These are phyloP conservation scores for Inonotus hispidus DNA, from an alignment of 1,284 basidiomycete genomes.

Conservation along the genomic window DNA sequence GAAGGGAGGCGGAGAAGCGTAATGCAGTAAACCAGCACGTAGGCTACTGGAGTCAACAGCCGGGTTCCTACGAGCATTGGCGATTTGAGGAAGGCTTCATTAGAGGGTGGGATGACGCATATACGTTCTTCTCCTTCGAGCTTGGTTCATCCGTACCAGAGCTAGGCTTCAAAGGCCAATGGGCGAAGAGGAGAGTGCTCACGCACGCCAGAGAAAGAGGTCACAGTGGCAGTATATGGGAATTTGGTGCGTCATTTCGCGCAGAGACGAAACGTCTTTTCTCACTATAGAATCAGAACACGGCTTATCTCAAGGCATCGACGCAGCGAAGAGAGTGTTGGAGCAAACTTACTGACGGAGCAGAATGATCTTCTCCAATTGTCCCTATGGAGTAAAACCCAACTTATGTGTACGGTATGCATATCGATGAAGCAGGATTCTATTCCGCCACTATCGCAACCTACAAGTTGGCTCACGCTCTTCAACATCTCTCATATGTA, in stretches of 20 bases:
- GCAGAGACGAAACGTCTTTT: not conserved
- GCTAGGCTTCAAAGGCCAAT: slow-evolving; percentile 58
- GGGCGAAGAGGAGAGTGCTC: slow-evolving; percentile 44
- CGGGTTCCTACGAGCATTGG: slow-evolving; percentile 56
- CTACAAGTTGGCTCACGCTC: not conserved
- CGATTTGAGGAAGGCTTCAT: slow-evolving; percentile 63
- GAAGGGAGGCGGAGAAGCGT: slow-evolving; percentile 33
- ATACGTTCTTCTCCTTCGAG: slow-evolving; percentile 41
- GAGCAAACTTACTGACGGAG: slow-evolving; percentile 9
- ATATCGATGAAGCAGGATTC: not conserved
- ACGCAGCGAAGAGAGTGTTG: slow-evolving; percentile 23
- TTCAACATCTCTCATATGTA: not conserved
- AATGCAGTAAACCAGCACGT: slow-evolving; percentile 43
- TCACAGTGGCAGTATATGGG: slow-evolving; percentile 46
- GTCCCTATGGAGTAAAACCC: not conserved
- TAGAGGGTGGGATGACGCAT: slow-evolving; percentile 69
- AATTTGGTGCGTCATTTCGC: slow-evolving; percentile 44
- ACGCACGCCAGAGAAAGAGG: slow-evolving; percentile 42
- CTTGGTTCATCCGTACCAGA: slow-evolving; percentile 35
- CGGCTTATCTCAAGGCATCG: slow-evolving; percentile 39
- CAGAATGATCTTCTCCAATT: not conserved
- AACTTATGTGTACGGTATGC: not conserved
- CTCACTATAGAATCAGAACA: slow-evolving; percentile 28
- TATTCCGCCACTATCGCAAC: not conserved
- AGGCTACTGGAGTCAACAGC: slow-evolving; percentile 52